A percentile compares a stretch with the other conserved stretches of the same genome.
Evolutionary conservation across 2,329 filamentous ascomycete genomes (phyloP).

Genomic region (Zarea fungicola): DNA sequence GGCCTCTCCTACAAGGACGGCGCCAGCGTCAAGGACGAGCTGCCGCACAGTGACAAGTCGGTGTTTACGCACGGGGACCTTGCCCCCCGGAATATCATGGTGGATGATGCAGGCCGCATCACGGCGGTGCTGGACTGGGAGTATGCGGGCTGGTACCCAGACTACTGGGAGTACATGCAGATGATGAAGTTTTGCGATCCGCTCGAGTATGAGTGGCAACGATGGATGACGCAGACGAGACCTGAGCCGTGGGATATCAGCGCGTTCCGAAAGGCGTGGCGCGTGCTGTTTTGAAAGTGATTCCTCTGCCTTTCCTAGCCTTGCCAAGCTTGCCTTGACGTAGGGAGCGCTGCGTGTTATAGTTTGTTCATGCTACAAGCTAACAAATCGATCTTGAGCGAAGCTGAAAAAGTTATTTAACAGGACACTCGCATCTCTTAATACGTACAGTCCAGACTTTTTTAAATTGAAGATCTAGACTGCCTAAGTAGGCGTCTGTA

Average conservation of each 20-base stretch:
- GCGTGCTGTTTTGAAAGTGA: constrained; percentile 2
- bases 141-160: constrained; percentile 15
- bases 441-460: no score
- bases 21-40: constrained; percentile 6
- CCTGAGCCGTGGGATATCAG: constrained; percentile 15
- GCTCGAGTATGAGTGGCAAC: constrained; percentile 13
- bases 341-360: no score
- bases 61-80: constrained; percentile 20
- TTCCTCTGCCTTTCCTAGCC: not conserved
- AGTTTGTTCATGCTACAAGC: no score
- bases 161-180: constrained; percentile 11
- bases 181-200: constrained; percentile 16
- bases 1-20: constrained; percentile 15
- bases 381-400: no score
- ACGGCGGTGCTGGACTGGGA: constrained; percentile 17
- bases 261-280: constrained; percentile 7
- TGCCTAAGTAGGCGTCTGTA: no score
- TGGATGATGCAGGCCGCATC: constrained; percentile 15
- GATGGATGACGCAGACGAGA: constrained; percentile 13
- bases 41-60: constrained; percentile 3
- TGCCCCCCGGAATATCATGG: constrained; percentile 17
- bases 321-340: no score
- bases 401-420: no score
- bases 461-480: no score
- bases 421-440: no score